Percentiles rank a stretch among this genome's conserved stretches.
Conservation (phyloP, 331 rosid genomes). For the Dryas integrifolia region DNA sequence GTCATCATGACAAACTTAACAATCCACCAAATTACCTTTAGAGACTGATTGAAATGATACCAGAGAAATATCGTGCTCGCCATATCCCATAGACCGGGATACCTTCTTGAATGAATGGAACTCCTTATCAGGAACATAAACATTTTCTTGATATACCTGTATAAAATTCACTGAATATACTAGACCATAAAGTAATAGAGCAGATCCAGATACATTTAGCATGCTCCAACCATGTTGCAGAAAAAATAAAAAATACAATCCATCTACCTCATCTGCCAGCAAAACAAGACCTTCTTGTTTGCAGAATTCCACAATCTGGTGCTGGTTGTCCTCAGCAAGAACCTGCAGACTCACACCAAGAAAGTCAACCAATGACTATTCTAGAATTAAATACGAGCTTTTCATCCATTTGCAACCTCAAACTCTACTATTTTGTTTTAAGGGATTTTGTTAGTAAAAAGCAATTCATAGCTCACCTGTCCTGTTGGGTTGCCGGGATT, state of each 20-base stretch:
- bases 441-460: not conserved
- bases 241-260: not conserved
- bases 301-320: constrained; percentile 71
- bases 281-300: constrained; percentile 83
- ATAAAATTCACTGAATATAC: constrained; percentile 16
- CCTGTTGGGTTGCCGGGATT: constrained; percentile 99
- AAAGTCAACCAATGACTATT: constrained; percentile 18
- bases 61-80: constrained; percentile 61
- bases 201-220: constrained; percentile 2
- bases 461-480: constrained; percentile 55
- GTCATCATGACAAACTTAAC: not conserved
- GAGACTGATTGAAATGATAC: constrained; percentile 95
- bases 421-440: not conserved
- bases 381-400: constrained; percentile 14
- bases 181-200: constrained; percentile 6
- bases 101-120: constrained; percentile 94
- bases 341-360: constrained; percentile 49
- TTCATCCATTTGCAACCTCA: constrained; percentile 7
- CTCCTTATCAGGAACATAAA: constrained; percentile 79
- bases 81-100: constrained; percentile 79
- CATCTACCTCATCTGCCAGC: constrained; percentile 90
- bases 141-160: constrained; percentile 92
- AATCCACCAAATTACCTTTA: constrained; percentile 55
- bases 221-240: constrained; percentile 3
- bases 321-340: constrained; percentile 81